Percentiles rank a stretch among this genome's conserved stretches.
phyloP scores from a whole-genome alignment of 345 rosid species.

The Populus deltoides region DNA sequence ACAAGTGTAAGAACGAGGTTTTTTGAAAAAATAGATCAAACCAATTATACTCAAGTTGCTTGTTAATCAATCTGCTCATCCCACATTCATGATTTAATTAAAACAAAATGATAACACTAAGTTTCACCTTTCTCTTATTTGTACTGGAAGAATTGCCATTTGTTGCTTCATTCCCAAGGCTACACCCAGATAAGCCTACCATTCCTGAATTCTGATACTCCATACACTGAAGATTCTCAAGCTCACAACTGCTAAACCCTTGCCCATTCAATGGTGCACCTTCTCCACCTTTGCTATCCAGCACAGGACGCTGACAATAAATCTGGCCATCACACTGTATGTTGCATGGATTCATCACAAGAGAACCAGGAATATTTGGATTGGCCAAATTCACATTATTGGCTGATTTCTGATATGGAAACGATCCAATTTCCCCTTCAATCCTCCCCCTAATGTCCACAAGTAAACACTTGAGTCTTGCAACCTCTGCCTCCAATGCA shows the following conservation, averaged over 20 bases:
- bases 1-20: neutral
- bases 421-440: constrained; percentile 93
- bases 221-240: constrained; percentile 62
- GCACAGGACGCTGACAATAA: constrained; percentile 59
- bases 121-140: constrained; percentile 69
- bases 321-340: constrained; percentile 66
- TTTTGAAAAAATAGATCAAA: neutral
- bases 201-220: constrained; percentile 50
- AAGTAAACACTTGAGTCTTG: constrained; percentile 94
- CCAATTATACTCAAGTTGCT: neutral
- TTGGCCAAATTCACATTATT: constrained; percentile 37
- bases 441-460: constrained; percentile 94
- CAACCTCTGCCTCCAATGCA: constrained; percentile 78
- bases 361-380: constrained; percentile 39
- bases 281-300: constrained; percentile 51
- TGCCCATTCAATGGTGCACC: constrained; percentile 44
- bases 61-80: neutral
- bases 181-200: constrained; percentile 48
- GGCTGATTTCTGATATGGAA: constrained; percentile 80
- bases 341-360: constrained; percentile 80
- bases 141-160: constrained; percentile 44
- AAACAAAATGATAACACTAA: constrained; percentile 7
- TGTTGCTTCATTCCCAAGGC: constrained; percentile 34
- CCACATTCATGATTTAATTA: neutral
- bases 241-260: constrained; percentile 55